Evolutionary conservation across 371 early-diverging fungal species (phyloP), one percentile per base, ranked within the genome.

Genomic region (Catenaria anguillulae): DNA sequence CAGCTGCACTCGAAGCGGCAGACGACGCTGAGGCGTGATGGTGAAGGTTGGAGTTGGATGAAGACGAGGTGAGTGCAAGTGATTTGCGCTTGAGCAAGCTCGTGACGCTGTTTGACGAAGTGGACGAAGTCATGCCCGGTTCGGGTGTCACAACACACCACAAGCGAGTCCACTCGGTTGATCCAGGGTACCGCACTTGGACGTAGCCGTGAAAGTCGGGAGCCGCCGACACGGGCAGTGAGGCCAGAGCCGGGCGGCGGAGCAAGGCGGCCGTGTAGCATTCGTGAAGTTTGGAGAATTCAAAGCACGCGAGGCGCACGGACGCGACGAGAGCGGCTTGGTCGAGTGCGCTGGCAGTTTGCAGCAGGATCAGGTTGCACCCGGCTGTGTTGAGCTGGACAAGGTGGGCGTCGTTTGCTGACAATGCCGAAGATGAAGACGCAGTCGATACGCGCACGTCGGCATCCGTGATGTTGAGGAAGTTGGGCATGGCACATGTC

Each of bases 251-350:
- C 62, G 71, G 68, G 24, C 69, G 78, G 55, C 33, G 63, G 64
- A 88, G 55, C 12, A 86, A 65, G 13, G 75, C 75, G 0, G 78
- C 71, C 4, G 89, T 84, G 63, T 86, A 88, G 40, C 81, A 74
- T 65, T 87, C 82, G 56, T 88, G 83, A 17, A 90, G 69, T 61
- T 81, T 77, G 48, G 82, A 73, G 23, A 77, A 75, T 68, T 90
- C 90, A 64, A 82, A 89, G 63, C 84, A 80, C 24, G 86, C 78
- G 35, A 90, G 72, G 12, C 88, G 81, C 58, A 89, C 72, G 8
- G 84, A 85, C 55, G 75, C 71, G 6, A 88, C 77, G 88, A 73
- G 87, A 0, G 8, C 19, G 19, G 6, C 36, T 24, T 10, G 40
- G 13, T 40, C 36, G 40, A 10, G 26, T 24, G 13, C 3, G 2